Conservation (phyloP, 108 stramenopile species). For the Cyclotella distinguenda region DNA sequence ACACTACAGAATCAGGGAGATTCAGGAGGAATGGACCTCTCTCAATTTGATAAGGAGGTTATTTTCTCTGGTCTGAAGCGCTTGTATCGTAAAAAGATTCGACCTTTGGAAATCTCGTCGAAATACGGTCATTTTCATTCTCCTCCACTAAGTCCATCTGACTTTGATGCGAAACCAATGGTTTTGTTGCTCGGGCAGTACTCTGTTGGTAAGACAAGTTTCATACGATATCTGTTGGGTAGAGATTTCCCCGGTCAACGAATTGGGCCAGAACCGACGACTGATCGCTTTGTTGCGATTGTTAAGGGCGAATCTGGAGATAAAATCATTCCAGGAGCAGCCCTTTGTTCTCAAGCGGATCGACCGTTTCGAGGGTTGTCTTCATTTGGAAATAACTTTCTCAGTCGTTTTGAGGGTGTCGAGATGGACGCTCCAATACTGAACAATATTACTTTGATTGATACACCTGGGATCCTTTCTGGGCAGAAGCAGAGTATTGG, state of each 20-base stretch:
- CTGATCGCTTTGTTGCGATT: slow-evolving; percentile 89
- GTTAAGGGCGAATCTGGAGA: slow-evolving; percentile 75
- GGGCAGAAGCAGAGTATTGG: slow-evolving; percentile 94
- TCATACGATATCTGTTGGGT: slow-evolving; percentile 88
- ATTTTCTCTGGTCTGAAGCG: slow-evolving; percentile 78
- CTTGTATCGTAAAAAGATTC: slow-evolving; percentile 84
- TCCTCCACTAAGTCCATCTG: slow-evolving; percentile 92
- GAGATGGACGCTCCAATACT: slow-evolving; percentile 81
- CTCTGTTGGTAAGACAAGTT: slow-evolving; percentile 94
- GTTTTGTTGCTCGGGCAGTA: slow-evolving; percentile 95
- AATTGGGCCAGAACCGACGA: slow-evolving; percentile 98
- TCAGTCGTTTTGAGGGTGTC: slow-evolving; percentile 88
- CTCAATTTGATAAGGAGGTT: slow-evolving; percentile 81
- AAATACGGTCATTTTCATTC: slow-evolving; percentile 96
- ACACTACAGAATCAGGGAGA: neutral
- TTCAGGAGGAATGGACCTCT: slow-evolving; percentile 52
- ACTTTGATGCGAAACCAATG: slow-evolving; percentile 98
- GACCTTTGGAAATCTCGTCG: slow-evolving; percentile 82
- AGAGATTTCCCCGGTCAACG: slow-evolving; percentile 96
- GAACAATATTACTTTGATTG: slow-evolving; percentile 94
- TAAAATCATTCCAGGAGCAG: slow-evolving; percentile 88
- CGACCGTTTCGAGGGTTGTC: slow-evolving; percentile 94
- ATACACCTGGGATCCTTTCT: slow-evolving; percentile 97
- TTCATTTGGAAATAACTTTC: slow-evolving; percentile 96
- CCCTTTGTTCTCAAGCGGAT: slow-evolving; percentile 89